Base-by-base conservation (phyloP, 352 stramenopile genomes). In the Phytophthora cactorum region DNA sequence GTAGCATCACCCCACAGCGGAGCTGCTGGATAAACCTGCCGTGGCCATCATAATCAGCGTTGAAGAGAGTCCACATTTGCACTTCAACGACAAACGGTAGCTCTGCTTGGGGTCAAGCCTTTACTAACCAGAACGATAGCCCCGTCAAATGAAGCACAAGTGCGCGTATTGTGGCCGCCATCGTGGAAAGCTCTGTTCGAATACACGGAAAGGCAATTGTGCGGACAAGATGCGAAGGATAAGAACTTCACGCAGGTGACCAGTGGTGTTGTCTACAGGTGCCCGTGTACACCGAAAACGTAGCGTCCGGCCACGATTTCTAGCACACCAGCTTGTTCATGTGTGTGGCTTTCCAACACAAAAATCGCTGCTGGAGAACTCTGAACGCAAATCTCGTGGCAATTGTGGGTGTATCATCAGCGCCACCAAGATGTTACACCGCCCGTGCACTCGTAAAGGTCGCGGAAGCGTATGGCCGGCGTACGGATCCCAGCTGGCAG, bases 401-500 rank as follows among this genome's bases (percentile, higher is more conserved):
- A 39, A 25, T 54, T 63, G 44, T 5, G 29, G 51, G 14, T 9
- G 49, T 51, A 52, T 52, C 47, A 36, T 59, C 17, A 43, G 12
- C 50, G 11, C 28, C 34, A 69, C 14, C 55, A 66, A 59, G 36
- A 63, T 66, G 57, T 58, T 67, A 55, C 54, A 61, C 10, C 51
- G 55, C 22, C 36, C 36, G 36, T 31, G 28, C 29, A 9, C 31
- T 51, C 34, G 45, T 50, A 71, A 65, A 72, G 47, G 46, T 34
- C n/a, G 44, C 38, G 28, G 27, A 46, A 58, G 44, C 12, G 31
- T 17, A 59, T 50, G 44, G 54, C 31, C 3, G 50, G 57, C 31
- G 57, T 68, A 29, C 68, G 49, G 63, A 68, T 62, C 5, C 36
- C 67, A 71, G 43, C 67, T 70, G 67, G 41, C 55, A 44, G 52